These are phyloP conservation scores for Aureobasidium sp. DNA, from an alignment of 2,329 filamentous ascomycete genomes.

Conservation along the genomic window DNA sequence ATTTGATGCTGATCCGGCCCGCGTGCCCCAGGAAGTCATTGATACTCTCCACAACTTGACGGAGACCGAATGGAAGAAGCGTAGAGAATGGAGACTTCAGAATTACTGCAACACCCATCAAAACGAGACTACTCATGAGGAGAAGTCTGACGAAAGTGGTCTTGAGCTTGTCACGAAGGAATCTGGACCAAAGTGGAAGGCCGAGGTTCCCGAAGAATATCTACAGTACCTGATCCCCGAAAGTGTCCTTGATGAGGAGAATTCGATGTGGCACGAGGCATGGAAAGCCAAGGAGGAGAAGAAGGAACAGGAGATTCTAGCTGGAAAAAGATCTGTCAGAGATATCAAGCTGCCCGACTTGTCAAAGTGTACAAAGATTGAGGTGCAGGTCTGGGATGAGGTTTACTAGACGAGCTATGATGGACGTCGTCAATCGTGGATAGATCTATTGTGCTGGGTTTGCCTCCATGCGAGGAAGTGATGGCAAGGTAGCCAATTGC, in stretches of 20 bases:
- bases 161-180: neutral
- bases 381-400: too few species aligned
- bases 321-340: neutral
- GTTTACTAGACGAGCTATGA: too few species aligned
- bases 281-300: neutral
- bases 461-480: neutral
- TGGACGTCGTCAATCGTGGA: too few species aligned
- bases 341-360: conserved; percentile 3
- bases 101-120: neutral
- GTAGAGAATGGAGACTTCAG: neutral
- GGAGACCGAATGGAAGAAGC: neutral
- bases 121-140: too few species aligned
- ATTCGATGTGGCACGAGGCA: too few species aligned
- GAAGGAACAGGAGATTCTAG: neutral
- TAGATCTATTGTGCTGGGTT: too few species aligned
- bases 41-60: neutral
- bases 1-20: neutral
- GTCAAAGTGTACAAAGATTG: neutral
- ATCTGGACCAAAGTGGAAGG: neutral
- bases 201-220: conserved; percentile 12
- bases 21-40: neutral
- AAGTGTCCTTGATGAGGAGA: neutral
- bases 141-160: neutral
- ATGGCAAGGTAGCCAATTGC: neutral
- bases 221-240: neutral